Conservation (phyloP, 163 green algal genomes). For the Scenedesmus sp. region DNA sequence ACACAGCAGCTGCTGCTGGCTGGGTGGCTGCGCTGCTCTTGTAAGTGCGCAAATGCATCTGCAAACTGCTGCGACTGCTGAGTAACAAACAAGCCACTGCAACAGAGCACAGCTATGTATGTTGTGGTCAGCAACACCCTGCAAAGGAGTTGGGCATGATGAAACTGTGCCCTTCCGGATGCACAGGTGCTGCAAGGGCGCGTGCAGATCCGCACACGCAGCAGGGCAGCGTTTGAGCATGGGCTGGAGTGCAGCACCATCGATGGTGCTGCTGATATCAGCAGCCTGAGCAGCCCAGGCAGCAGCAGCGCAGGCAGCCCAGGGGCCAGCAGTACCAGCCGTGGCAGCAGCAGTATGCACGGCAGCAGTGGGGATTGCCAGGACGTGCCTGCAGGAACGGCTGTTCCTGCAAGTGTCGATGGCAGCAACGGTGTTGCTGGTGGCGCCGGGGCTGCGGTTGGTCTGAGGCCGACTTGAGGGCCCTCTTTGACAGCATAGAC, state of each 20-base stretch:
- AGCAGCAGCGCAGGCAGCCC: neutral
- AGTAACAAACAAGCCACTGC: neutral
- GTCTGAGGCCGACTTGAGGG: slow-evolving; percentile 62
- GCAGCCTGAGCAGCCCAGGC: neutral
- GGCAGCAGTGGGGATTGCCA: slow-evolving; percentile 4
- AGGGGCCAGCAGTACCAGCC: neutral
- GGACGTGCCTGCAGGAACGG: neutral
- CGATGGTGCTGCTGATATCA: too few species aligned
- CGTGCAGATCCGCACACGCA: slow-evolving; percentile 48
- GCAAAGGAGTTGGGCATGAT: too few species aligned
- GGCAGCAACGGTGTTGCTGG: neutral
- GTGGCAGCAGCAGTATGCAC: slow-evolving; percentile 4
- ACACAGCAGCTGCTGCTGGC: neutral
- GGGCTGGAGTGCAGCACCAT: neutral
- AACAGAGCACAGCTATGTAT: too few species aligned
- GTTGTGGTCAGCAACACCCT: too few species aligned
- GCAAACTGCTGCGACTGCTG: neutral
- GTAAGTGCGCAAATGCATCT: neutral
- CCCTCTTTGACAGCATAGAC: slow-evolving; percentile 68
- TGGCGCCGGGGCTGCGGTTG: neutral
- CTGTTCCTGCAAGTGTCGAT: neutral
- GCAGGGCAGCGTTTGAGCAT: neutral
- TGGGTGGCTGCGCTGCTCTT: neutral
- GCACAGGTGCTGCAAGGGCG: slow-evolving; percentile 58
- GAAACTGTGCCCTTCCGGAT: neutral